Conservation (phyloP, 345 rosid genomes). For the Lagerstroemia speciosa region DNA sequence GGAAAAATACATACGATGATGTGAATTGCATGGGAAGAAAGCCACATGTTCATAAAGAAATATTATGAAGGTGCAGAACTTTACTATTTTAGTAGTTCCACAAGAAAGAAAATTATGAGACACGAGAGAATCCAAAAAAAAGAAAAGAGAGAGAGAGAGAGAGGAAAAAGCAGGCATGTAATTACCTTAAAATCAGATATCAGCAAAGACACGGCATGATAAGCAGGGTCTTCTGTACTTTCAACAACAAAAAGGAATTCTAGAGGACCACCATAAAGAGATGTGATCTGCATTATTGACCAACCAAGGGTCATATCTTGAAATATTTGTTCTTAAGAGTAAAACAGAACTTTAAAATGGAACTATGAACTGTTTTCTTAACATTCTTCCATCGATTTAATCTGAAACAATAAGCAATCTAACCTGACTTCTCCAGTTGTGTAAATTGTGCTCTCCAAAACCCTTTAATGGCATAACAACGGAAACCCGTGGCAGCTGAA, state of each 20-base stretch:
- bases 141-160: too few relatives aligned
- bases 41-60: background rate
- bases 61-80: background rate
- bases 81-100: background rate
- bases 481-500: slow-evolving; percentile 67
- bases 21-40: background rate
- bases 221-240: slow-evolving; percentile 93
- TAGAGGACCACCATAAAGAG: slow-evolving; percentile 94
- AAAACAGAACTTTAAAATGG: background rate
- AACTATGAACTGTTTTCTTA: background rate
- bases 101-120: background rate
- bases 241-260: slow-evolving; percentile 89
- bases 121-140: background rate
- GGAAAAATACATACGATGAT: background rate
- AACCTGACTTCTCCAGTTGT: slow-evolving; percentile 97
- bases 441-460: slow-evolving; percentile 90
- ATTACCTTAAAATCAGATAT: slow-evolving; percentile 61
- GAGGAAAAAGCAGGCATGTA: background rate
- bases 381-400: background rate
- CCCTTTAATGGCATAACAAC: slow-evolving; percentile 97
- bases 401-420: slow-evolving; percentile 8
- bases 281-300: slow-evolving; percentile 59
- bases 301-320: background rate
- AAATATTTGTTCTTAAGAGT: background rate
- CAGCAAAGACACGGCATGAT: slow-evolving; percentile 55